Conservation (phyloP, 1,139 yeast species). For the Geotrichum klebahnii region DNA sequence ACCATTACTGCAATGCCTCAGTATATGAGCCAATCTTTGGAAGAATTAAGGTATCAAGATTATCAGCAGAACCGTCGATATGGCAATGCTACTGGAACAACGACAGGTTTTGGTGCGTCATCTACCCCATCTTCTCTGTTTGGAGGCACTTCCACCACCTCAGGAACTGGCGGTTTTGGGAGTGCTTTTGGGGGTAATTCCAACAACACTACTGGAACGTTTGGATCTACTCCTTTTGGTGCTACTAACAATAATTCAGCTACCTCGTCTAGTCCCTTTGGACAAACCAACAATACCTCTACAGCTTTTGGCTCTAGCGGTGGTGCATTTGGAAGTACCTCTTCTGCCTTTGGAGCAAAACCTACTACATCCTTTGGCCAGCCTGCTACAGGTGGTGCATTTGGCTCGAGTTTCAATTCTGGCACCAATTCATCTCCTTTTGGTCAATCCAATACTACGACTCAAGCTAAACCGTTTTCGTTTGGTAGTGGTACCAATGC, state of each 20-base stretch:
- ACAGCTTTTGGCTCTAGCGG: constrained; percentile 4
- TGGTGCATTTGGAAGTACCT: neutral
- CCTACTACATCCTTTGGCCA: neutral
- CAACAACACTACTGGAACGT: constrained; percentile 4
- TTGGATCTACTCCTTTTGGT: constrained; percentile 11
- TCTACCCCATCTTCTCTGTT: neutral
- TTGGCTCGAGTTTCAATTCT: constrained; percentile 26
- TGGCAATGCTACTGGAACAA: constrained; percentile 35
- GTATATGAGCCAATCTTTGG: constrained; percentile 72
- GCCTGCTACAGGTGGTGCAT: constrained; percentile 28
- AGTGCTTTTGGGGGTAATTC: constrained; percentile 13
- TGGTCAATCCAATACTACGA: constrained; percentile 16
- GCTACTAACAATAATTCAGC: neutral
- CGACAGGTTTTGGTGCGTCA: neutral
- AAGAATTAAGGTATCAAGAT: constrained; percentile 85
- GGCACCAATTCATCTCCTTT: constrained; percentile 12
- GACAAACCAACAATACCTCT: neutral
- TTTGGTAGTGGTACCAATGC: constrained; percentile 13
- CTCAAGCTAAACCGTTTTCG: neutral
- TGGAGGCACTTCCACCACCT: neutral
- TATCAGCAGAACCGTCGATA: constrained; percentile 69
- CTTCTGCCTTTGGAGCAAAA: constrained; percentile 16
- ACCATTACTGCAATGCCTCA: constrained; percentile 86
- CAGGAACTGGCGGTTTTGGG: neutral
- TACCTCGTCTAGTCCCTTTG: neutral